Percentiles rank a stretch among this genome's conserved stretches.
These are phyloP conservation scores for Colletotrichum sp. DNA, from an alignment of 2,329 filamentous ascomycete species.

Conservation along the genomic window DNA sequence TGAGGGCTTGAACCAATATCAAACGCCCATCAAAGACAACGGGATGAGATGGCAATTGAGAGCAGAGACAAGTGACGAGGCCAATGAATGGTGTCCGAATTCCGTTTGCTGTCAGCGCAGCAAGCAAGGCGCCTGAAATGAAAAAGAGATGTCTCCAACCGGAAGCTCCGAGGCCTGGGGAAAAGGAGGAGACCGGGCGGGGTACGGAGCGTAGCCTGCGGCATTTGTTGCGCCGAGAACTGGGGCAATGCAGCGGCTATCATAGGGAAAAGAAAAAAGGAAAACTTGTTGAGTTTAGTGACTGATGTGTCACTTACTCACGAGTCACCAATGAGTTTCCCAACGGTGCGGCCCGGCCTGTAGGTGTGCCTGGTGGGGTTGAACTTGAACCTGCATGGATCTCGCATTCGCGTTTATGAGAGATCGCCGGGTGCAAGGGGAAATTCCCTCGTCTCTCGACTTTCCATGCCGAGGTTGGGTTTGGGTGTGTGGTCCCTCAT, in stretches of 20 bases:
- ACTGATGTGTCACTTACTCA: constrained; percentile 6
- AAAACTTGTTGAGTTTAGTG: constrained; percentile 21
- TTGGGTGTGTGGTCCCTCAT: not conserved
- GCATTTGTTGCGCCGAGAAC: constrained; percentile 12
- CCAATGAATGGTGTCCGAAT: not conserved
- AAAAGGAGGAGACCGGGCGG: constrained; percentile 1
- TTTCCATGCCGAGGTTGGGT: not conserved
- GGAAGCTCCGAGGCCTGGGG: not conserved
- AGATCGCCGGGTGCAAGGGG: not conserved
- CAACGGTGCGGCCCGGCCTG: not conserved
- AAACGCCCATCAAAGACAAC: not conserved
- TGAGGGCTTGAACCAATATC: not conserved
- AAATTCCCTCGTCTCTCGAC: not conserved
- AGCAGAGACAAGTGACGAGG: not conserved
- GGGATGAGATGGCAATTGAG: not conserved
- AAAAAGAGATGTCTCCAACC: not conserved
- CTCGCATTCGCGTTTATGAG: not conserved
- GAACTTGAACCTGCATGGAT: constrained; percentile 8
- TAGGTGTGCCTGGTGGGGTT: not conserved
- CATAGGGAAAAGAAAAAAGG: constrained; percentile 15
- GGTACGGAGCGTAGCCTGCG: constrained; percentile 3
- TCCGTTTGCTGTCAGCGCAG: not conserved
- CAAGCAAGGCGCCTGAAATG: not conserved
- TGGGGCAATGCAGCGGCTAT: constrained; percentile 4
- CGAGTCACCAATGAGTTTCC: not conserved